Base-by-base conservation (phyloP, 2,329 filamentous ascomycete species). In the Aureobasidium lini region DNA sequence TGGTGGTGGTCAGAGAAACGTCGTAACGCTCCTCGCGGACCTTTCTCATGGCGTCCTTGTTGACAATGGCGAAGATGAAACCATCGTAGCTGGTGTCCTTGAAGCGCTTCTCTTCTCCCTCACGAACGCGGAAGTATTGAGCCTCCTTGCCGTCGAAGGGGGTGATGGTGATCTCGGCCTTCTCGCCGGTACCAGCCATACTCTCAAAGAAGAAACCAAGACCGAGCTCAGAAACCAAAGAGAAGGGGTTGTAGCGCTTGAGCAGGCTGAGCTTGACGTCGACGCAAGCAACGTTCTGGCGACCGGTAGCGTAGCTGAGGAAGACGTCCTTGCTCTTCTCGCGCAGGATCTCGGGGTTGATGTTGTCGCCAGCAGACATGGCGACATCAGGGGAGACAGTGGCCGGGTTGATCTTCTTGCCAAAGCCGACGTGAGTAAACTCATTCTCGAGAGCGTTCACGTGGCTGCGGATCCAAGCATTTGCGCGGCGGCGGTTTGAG, bases 11-110 rank as follows among this genome's bases (percentile, higher is more conserved):
- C 66, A 99, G 83, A 57, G 90, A 95, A 58, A 96, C 79, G 72
- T 99, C 94, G 76, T 96, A 99, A 67, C 94, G 89, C 64, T 96
- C 90, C 49, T 96, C 89, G 62, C 94, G 88, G 67, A 96, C 82
- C 68, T 84, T 80, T 78, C 89, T 90, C 93, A 99, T 97, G 72
- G 82, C 77, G 68, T 91, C 87, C 84, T 99, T 99, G 82, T 97
- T 90, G 63, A 97, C 92, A 65, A 99, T 75, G 52, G 91, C 93
- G 83, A 89, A 97, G 64, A 99, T 93, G 69, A 97, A 99, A 46
- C 86, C 86, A 71, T 97, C 94, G 69, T 87, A 97, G 40, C 76
- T 76, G 61, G 83, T 86, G 72, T 80, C 84, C 48, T 62, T 63
- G 68, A 75, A 71, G 60, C 77, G 75, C 77, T 85, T 85, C 81